Base-by-base conservation (phyloP, 352 stramenopile species). In the Globisporangium camurandrum region DNA sequence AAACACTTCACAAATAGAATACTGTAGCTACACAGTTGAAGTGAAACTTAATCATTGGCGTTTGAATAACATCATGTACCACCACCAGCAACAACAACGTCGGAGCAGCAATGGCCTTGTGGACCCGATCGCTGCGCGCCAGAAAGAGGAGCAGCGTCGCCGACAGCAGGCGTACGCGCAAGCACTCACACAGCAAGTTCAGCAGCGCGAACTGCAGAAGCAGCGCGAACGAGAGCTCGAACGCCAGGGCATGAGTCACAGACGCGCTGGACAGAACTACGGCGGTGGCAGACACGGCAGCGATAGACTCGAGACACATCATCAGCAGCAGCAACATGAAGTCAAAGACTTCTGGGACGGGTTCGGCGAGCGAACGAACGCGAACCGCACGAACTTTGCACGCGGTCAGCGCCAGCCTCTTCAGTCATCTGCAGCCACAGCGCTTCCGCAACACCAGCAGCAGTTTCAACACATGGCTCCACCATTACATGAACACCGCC, bases 81-180 rank as follows among this genome's bases (percentile, higher is more conserved):
- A 46, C 49, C 59, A 56, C 5, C 53, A 58, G 10, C 57, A 54
- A 10, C 53, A 57, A 8, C 3, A 12, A 19, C 36, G 23, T 8
- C 14, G 17, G 8, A 22, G 36, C 8, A 41, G 16, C 16, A 41
- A 19, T 20, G 20, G 36, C 16, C n/a, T 27, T 26, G 3, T 20
- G 7, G 62, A 70, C 23, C 46, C 54, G 1, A 16, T 57, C 10
- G 27, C 49, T 4, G 20, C 49, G n/a, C 61, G 71, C 12, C 40
- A 54, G 23, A 79, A 79, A 11, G 71, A 82, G 8, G 71, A 83
- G 42, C 71, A 84, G 57, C 60, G 74, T 16, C 71, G 71, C 9
- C 52, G 60, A 22, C 74, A 86, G 51, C 62, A 75, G 3, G 71
- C 77, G 39, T 86, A 86, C 40, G 71, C 71, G 1, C 66, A 74